These are phyloP conservation scores for Melampsora larici-populina DNA, from an alignment of 1,284 basidiomycete genomes.

Conservation along the genomic window DNA sequence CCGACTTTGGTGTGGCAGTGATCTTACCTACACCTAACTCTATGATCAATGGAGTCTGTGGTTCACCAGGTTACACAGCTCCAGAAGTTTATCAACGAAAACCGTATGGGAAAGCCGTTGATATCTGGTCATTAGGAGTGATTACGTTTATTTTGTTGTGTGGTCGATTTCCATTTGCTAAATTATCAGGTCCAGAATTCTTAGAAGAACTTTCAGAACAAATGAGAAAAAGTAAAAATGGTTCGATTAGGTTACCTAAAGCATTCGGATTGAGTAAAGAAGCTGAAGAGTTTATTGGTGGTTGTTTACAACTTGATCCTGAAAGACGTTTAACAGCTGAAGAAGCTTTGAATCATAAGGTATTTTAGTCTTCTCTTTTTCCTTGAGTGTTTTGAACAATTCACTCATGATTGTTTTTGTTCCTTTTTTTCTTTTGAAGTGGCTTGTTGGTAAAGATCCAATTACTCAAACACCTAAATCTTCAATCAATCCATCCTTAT, in stretches of 20 bases:
- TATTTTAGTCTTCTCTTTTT: background rate
- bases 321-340: conserved; percentile 31
- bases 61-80: conserved; percentile 55
- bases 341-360: conserved; percentile 36
- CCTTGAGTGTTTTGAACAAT: too few species aligned
- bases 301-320: conserved; percentile 31
- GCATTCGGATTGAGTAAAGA: background rate
- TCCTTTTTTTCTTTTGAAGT: too few species aligned
- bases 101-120: conserved; percentile 90
- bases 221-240: too few species aligned
- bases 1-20: conserved; percentile 96
- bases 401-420: too few species aligned
- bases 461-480: too few species aligned
- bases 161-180: conserved; percentile 32
- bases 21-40: conserved; percentile 61
- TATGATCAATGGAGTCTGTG: conserved; percentile 13
- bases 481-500: too few species aligned
- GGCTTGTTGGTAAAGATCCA: too few species aligned
- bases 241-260: conserved; percentile 26
- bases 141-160: conserved; percentile 70
- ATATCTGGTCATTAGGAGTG: conserved; percentile 98
- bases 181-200: conserved; percentile 32
- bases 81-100: conserved; percentile 88
- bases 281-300: conserved; percentile 34
- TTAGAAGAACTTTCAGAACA: conserved; percentile 4